Percentiles rank a stretch among this genome's conserved stretches.
Conservation (phyloP, 805 yeast genomes). For the Metschnikowia bowlesiae region DNA sequence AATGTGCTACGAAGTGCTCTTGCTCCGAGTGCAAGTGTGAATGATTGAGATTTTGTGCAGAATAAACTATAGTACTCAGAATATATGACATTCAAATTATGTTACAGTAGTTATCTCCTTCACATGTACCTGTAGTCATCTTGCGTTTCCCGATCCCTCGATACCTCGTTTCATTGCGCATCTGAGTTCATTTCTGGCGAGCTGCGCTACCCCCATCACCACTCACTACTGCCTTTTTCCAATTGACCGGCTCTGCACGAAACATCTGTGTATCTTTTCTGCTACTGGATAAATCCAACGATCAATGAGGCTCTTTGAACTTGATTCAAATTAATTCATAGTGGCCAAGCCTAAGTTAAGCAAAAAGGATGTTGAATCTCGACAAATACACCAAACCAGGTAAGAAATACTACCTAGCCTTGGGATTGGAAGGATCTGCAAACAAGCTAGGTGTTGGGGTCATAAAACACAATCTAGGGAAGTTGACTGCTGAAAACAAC, state of each 20-base stretch:
- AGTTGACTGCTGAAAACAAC: slow-evolving; percentile 48
- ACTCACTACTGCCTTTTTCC: not conserved
- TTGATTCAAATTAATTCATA: not conserved
- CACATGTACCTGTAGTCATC: not conserved
- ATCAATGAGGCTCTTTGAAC: not conserved
- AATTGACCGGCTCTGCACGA: not conserved
- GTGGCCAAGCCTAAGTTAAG: not conserved
- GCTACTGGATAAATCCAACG: not conserved
- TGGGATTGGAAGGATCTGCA: slow-evolving; percentile 97
- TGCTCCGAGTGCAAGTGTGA: slow-evolving; percentile 7
- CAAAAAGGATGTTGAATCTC: slow-evolving; percentile 29
- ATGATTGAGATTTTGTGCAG: not conserved
- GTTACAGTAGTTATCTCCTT: not conserved
- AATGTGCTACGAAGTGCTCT: slow-evolving; percentile 6
- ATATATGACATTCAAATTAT: not conserved
- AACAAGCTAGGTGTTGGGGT: slow-evolving; percentile 94
- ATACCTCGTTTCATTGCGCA: not conserved
- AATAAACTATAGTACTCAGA: too few relatives aligned
- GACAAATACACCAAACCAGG: slow-evolving; percentile 42
- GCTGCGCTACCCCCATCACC: not conserved
- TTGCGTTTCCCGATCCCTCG: too few relatives aligned
- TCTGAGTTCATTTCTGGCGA: not conserved
- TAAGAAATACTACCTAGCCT: slow-evolving; percentile 56
- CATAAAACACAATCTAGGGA: slow-evolving; percentile 68
- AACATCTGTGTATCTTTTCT: not conserved